Conservation (phyloP, 2,329 filamentous ascomycete species). For the Cytospora piceicola region DNA sequence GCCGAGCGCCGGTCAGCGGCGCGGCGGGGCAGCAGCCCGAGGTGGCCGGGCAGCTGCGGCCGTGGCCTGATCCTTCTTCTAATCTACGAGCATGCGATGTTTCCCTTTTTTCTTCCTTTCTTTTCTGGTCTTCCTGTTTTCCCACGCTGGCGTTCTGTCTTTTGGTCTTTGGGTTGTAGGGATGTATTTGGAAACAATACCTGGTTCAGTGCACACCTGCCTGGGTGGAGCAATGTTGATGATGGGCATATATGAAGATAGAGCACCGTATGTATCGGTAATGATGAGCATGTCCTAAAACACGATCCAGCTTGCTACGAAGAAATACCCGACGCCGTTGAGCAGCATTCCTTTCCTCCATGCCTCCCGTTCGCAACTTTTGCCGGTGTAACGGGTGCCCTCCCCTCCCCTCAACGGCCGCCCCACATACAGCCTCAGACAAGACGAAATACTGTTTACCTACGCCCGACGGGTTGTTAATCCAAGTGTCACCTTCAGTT, state of each 20-base stretch:
- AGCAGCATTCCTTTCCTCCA: not conserved
- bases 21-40: slow-evolving; percentile 33
- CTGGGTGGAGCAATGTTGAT: slow-evolving; percentile 9
- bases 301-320: not conserved
- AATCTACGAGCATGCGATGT: slow-evolving; percentile 5
- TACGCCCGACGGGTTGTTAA: not conserved
- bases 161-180: slow-evolving; percentile 6
- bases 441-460: not conserved
- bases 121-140: not conserved
- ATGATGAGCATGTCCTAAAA: slow-evolving; percentile 16
- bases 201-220: slow-evolving; percentile 5
- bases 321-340: not conserved
- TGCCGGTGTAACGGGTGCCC: not conserved
- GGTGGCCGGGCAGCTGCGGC: slow-evolving; percentile 30
- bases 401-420: not conserved
- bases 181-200: slow-evolving; percentile 13
- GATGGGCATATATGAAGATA: slow-evolving; percentile 22
- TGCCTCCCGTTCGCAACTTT: not conserved
- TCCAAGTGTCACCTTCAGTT: not conserved
- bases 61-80: slow-evolving; percentile 21
- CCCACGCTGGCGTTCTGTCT: slow-evolving; percentile 23
- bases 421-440: not conserved
- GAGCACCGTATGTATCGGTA: slow-evolving; percentile 17
- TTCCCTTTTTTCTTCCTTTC: not conserved
- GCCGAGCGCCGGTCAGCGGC: slow-evolving; percentile 43